Evolutionary conservation across 2,329 filamentous ascomycete species (phyloP), one percentile per base, ranked within the genome.

Genomic region (Botrytis aclada): DNA sequence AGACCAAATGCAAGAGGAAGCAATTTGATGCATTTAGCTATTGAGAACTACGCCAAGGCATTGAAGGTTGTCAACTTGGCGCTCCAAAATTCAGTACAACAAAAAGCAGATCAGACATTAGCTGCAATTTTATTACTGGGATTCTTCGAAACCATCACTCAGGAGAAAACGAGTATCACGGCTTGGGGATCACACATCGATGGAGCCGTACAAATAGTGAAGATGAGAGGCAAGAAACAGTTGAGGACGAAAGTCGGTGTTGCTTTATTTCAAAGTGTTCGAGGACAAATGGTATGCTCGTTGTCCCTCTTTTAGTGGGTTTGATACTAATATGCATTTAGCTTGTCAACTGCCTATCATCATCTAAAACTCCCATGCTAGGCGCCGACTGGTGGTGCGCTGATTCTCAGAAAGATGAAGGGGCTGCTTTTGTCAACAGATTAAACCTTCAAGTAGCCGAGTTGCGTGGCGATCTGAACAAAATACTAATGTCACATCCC

Each of bases 111-210:
- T 77, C 83, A 84, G 20, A 90, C 88, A 0, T 77, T 91, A 20
- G 88, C 87, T 3, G 84, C 88, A 0, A 88, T 91, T 25, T 80
- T 91, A 45, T 81, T 91, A 73, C 79, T 91, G 39, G 87, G 88
- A 0, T 82, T 90, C 34, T 91, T 88, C 74, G 89, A 91, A 77
- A 80, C 78, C 1, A 76, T 90, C 62, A 86, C 85, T 0, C 85
- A 87, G 20, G 86, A 85, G 73, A 84, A 87, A 70, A 81, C 87
- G 67, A 86, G 85, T 47, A 85, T 86, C 78, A 82, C 86, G 72
- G 87, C 88, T 2, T 91, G 89, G 89, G 88, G 87, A 6, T 88
- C 88, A 16, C 89, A 91, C 76, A 85, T 88, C n/a, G 87, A 90
- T 74, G 89, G 88, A 4, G 89, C 89, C n/a, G 86, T 90, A 45